Base-by-base conservation (phyloP, 768 basidiomycete genomes). In the Boletus speciosus region DNA sequence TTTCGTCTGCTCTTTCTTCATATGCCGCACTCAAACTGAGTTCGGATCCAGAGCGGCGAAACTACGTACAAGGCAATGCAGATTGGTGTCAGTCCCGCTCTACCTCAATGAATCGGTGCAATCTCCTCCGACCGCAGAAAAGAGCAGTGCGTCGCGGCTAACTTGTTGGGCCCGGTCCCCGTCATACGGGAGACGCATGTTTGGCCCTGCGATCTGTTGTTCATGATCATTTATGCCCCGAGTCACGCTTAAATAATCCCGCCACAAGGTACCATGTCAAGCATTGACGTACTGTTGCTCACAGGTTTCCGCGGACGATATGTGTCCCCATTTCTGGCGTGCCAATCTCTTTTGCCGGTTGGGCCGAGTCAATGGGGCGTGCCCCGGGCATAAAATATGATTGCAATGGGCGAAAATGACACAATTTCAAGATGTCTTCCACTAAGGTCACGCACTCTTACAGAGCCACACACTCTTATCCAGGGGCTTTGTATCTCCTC, bases 401-500 rank as follows among this genome's bases (percentile, higher is more conserved):
- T 31, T 6, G 6, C 8, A 15, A 19, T 31, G 31, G 19, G 44
- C 16, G 41, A 25, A 9, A 27, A 42, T 5, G 41, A 15, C 25
- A 25, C n/a, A n/a, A 21, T 31, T n/a, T 45, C 11, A 19, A 14
- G 31, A 45, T 32, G 44, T 45, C 44, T 14, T 32, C 44, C 8
- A 32, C 44, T 14, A 44, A 58, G 29, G 42, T 42, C 7, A 45
- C 23, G 3, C 39, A 55, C 23, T 27, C 36, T 5, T 56, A 58
- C 57, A 42, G 59, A 34, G 8, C 56, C 14, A 47, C 54, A 5
- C 60, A 61, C 42, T 47, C 56, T 1, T 63, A 63, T 42, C 55
- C 51, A 8, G 62, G 61, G 16, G 52, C 60, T 10, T 42, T 56
- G 3, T 66, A 67, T 42, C 39, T 66, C 16, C 65, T 66, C 35